Base-by-base conservation (phyloP, 2,329 filamentous ascomycete genomes). In the Penicillium hesseltinei region DNA sequence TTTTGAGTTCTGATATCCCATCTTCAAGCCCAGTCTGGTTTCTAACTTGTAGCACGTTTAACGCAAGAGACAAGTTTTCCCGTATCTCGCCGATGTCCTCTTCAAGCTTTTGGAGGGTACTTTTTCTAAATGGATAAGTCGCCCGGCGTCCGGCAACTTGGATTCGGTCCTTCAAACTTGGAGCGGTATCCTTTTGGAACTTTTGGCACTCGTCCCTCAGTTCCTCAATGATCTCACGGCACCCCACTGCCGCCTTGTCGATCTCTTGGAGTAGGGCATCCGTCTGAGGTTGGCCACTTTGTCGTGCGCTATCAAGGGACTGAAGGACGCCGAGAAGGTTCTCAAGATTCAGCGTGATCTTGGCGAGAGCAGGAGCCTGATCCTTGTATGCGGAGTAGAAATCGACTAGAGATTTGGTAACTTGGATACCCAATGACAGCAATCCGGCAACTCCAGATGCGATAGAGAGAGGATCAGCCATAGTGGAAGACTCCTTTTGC, bases 101-200 rank as follows among this genome's bases (percentile, higher is more conserved):
- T 55, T 75, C 70, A 9, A 78, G 70, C 55, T 74, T 75, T 51
- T 72, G 65, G 43, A 78, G 58, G 1, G 75, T 78, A 46, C 71
- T 75, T 56, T 68, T 62, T 40, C 70, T 66, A 56, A 78, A 66
- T 23, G 63, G 66, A 60, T 69, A 68, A 29, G 57, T 47, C 3
- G 35, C 57, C 27, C 63, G 59, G 46, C 60, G 63, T 19, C 62
- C 57, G 38, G 57, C 54, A 51, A 61, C 23, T 42, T 60, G 21
- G 3, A 57, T 13, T 9, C 50, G 54, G 29, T 5, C 50, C 7
- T 49, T 50, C 21, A 54, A 17, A 35, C 33, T 19, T 17, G 23
- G 17, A 13, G 11, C 13, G 6, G 42, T 25, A 19, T 52, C 42
- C 13, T 51, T 52, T n/a, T 39, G 23, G 29, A 57, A 54, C 29